Evolutionary conservation across 179 eudicot genomes (phyloP), one percentile per base, ranked within the genome.

Genomic region (Patellifolia procumbens): DNA sequence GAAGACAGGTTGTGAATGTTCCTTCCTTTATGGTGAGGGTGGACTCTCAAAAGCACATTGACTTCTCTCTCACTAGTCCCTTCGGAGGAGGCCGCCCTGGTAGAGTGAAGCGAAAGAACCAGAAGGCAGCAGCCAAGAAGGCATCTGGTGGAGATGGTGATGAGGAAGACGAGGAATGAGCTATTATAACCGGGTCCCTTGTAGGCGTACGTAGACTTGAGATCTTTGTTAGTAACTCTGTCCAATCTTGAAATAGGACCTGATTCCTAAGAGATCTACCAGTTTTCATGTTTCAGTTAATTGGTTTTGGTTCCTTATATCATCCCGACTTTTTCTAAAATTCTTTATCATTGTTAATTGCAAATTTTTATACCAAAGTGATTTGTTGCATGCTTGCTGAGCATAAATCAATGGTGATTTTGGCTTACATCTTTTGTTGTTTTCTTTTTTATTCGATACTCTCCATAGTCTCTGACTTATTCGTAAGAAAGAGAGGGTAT

Each of bases 11-110:
- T 13, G 96, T 91, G n/a, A 91, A 91, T 52, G 85, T 91, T 15
- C 82, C 96, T 0, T 89, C 91, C 3, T 91, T 91, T 83, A 81
- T 89, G 90, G 96, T 91, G 62, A 89, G 90, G 74, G 82, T 91
- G 7, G 96, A 91, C 81, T 87, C 92, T 0, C 91, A 89, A 78
- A 91, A 91, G 77, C 96, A 91, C 83, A 91, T 91, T 53, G 96
- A 89, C 59, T 89, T 91, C 86, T 87, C 96, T 20, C 83, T 91
- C 16, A 89, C 89, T 10, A 91, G 96, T 70, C 92, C 92, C 10
- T 87, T 91, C 35, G 92, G 92, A 43, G 96, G 92, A 46, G 96
- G 96, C 32, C 87, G 92, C 4, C 90, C 92, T 37, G 96, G 96
- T 28, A 88, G 96, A 83, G 96, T 91, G 81, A 91, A 91, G 90